A percentile compares a stretch with the other conserved stretches of the same genome.
Conservation (phyloP, 2,329 filamentous ascomycete species). For the Xylariaceae sp. region DNA sequence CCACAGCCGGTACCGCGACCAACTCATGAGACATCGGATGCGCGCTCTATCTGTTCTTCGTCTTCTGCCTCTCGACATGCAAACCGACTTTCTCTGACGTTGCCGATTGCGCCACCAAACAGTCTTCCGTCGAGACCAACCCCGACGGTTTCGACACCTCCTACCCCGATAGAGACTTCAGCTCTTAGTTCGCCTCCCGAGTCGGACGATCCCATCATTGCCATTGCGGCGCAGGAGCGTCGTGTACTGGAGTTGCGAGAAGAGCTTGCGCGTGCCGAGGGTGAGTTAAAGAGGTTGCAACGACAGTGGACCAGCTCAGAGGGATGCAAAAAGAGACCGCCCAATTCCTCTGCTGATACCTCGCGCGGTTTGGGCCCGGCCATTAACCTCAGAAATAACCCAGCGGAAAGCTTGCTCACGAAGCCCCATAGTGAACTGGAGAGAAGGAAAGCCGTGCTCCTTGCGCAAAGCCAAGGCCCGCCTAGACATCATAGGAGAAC, state of each 20-base stretch:
- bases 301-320: conserved; percentile 77
- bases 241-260: conserved; percentile 86
- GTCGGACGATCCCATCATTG: conserved; percentile 69
- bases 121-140: conserved; percentile 48
- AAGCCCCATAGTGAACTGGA: conserved; percentile 60
- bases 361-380: conserved; percentile 39
- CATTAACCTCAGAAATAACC: conserved; percentile 22
- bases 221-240: conserved; percentile 87
- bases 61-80: conserved; percentile 50
- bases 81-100: conserved; percentile 55
- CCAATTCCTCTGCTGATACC: conserved; percentile 56
- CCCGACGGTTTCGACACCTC: conserved; percentile 44
- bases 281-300: conserved; percentile 70
- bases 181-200: conserved; percentile 45
- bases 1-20: conserved; percentile 28
- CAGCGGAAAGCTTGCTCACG: conserved; percentile 37
- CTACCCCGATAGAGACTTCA: conserved; percentile 46
- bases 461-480: conserved; percentile 40
- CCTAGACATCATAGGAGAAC: conserved; percentile 47
- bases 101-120: conserved; percentile 54
- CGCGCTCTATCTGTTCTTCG: conserved; percentile 46
- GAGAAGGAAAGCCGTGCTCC: conserved; percentile 62
- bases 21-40: conserved; percentile 37
- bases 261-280: conserved; percentile 78
- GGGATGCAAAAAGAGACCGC: conserved; percentile 66